Conservation (phyloP, 805 yeast genomes). For the Pichia cabralensis region DNA sequence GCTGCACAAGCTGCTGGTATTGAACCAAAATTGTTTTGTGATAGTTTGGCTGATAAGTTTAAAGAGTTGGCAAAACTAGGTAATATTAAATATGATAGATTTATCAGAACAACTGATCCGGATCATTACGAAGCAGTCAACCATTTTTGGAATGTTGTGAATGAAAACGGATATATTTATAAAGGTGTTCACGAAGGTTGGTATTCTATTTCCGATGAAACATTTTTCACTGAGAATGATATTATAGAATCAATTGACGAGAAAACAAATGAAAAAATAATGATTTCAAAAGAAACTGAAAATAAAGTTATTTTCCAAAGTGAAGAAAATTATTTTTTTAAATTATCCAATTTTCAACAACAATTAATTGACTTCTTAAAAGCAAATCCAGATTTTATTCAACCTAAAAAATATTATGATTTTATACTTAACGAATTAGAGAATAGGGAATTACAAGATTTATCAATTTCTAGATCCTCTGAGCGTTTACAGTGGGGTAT, state of each 20-base stretch:
- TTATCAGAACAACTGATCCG: slow-evolving; percentile 81
- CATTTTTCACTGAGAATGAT: slow-evolving; percentile 82
- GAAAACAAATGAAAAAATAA: slow-evolving; percentile 22
- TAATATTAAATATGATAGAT: slow-evolving; percentile 56
- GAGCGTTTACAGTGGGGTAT: slow-evolving; percentile 83
- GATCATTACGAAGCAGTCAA: slow-evolving; percentile 65
- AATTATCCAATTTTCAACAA: slow-evolving; percentile 49
- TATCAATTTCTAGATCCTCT: slow-evolving; percentile 82
- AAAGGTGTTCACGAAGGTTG: slow-evolving; percentile 85
- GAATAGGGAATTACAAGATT: slow-evolving; percentile 41
- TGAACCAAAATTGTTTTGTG: slow-evolving; percentile 65
- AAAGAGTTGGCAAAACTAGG: slow-evolving; percentile 48
- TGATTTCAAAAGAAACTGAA: slow-evolving; percentile 56
- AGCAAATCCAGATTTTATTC: slow-evolving; percentile 46
- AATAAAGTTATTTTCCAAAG: slow-evolving; percentile 65
- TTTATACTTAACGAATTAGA: slow-evolving; percentile 52
- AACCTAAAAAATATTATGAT: slow-evolving; percentile 48
- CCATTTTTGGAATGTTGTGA: slow-evolving; percentile 58
- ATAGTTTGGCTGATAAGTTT: slow-evolving; percentile 56
- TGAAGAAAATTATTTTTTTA: slow-evolving; percentile 85
- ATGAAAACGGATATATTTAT: slow-evolving; percentile 57
- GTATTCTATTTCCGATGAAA: slow-evolving; percentile 92
- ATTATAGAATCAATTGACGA: slow-evolving; percentile 34
- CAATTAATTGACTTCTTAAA: slow-evolving; percentile 40
- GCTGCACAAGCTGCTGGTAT: slow-evolving; percentile 51